These are phyloP conservation scores for Omphalea diandra DNA, from an alignment of 441 rosid genomes.

Conservation along the genomic window DNA sequence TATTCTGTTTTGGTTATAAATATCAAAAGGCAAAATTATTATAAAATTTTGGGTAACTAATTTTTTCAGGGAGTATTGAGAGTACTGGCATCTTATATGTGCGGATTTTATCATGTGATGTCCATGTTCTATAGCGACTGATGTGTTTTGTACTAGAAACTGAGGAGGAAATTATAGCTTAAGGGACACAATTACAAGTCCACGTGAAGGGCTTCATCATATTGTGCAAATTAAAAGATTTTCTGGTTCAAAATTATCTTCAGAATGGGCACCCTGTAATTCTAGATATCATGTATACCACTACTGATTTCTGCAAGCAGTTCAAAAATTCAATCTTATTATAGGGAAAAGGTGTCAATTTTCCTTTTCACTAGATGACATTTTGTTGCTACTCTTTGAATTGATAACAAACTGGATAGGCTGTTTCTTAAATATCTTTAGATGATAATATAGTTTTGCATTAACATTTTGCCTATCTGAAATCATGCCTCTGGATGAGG, in stretches of 20 bases:
- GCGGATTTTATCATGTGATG: neutral
- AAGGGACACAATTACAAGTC: neutral
- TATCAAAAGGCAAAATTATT: neutral
- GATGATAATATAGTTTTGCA: neutral
- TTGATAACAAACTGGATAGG: slow-evolving; percentile 2
- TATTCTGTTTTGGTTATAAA: neutral
- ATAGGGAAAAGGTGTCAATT: neutral
- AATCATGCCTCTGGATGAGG: slow-evolving; percentile 3
- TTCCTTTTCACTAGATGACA: neutral
- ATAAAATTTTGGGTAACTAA: neutral
- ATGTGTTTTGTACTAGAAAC: neutral
- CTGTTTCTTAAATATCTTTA: neutral
- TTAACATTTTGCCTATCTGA: neutral
- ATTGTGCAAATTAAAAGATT: neutral
- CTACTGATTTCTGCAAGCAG: neutral
- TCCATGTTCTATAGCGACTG: slow-evolving; percentile 3
- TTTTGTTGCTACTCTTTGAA: slow-evolving; percentile 1
- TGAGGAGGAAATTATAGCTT: neutral
- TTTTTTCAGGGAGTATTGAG: neutral
- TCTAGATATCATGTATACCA: neutral
- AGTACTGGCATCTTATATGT: neutral
- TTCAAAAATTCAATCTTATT: neutral
- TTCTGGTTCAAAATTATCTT: neutral
- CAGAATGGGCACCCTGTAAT: neutral
- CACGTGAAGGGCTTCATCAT: neutral